phyloP scores from a whole-genome alignment of 2,329 filamentous ascomycete species.

The Blumeriella jaapii region DNA sequence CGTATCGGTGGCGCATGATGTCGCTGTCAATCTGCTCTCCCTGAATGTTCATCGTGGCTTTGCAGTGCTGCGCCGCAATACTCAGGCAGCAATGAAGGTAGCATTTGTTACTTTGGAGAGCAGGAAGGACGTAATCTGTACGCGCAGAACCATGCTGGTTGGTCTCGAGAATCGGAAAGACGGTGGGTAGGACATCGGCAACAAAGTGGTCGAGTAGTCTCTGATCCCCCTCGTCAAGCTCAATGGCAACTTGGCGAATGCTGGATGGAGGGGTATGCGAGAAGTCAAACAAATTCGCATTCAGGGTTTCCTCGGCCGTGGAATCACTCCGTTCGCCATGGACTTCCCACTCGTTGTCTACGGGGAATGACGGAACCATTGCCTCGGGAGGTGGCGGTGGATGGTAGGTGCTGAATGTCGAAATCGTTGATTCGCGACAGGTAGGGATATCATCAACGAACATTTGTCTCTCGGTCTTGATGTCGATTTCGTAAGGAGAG shows the following conservation, averaged over 20 bases:
- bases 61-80: conserved; percentile 85
- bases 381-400: conserved; percentile 62
- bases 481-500: conserved; percentile 83
- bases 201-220: conserved; percentile 85
- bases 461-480: conserved; percentile 91
- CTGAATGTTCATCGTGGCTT: conserved; percentile 56
- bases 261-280: conserved; percentile 53
- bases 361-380: conserved; percentile 50
- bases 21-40: conserved; percentile 74
- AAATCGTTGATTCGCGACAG: conserved; percentile 74
- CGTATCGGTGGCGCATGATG: conserved; percentile 84
- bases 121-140: conserved; percentile 73
- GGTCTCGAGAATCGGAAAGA: conserved; percentile 85
- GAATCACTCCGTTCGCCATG: conserved; percentile 59
- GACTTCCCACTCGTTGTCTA: conserved; percentile 61
- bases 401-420: conserved; percentile 86
- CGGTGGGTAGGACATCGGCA: conserved; percentile 70
- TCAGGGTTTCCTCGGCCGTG: conserved; percentile 46
- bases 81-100: conserved; percentile 95
- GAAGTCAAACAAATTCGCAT: conserved; percentile 77
- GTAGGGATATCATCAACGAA: conserved; percentile 86
- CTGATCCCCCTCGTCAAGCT: conserved; percentile 80
- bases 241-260: conserved; percentile 59
- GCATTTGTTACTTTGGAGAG: conserved; percentile 80
- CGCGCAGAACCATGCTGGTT: conserved; percentile 77